Evolutionary conservation across 805 yeast species (phyloP).

Genomic region (Isabelozyma rhagii): DNA sequence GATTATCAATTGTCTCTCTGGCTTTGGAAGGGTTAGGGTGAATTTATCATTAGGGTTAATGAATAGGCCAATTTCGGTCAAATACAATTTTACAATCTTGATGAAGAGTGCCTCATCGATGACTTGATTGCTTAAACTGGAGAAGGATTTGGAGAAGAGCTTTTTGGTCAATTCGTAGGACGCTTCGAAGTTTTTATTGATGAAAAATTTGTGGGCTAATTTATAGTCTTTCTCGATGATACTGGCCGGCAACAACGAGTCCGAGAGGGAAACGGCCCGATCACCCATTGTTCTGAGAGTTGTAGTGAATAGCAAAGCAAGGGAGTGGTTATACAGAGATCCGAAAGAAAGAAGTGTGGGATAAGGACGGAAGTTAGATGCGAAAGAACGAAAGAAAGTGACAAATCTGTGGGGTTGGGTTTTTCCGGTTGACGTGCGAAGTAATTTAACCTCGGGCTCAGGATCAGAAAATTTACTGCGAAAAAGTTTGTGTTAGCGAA

Average conservation of each 20-base stretch:
- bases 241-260: not conserved
- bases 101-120: constrained; percentile 26
- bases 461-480: not conserved
- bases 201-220: constrained; percentile 35
- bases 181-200: constrained; percentile 32
- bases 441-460: not conserved
- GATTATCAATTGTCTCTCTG: constrained; percentile 9
- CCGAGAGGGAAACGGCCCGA: not conserved
- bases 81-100: constrained; percentile 32
- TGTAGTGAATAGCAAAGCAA: too few relatives aligned
- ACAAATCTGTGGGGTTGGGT: not conserved
- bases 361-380: too few relatives aligned
- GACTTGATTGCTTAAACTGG: constrained; percentile 18
- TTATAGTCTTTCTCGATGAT: constrained; percentile 21
- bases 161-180: constrained; percentile 25
- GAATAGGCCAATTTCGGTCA: constrained; percentile 31
- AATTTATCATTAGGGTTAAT: not conserved
- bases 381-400: not conserved
- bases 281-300: not conserved
- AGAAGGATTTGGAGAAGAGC: constrained; percentile 17
- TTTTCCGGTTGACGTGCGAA: not conserved
- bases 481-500: too few relatives aligned
- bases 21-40: constrained; percentile 1
- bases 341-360: not conserved
- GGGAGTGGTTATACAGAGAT: too few relatives aligned